A percentile compares a stretch with the other conserved stretches of the same genome.
Conservation (phyloP, 2,329 filamentous ascomycete species). For the Epichloe sylvatica region DNA sequence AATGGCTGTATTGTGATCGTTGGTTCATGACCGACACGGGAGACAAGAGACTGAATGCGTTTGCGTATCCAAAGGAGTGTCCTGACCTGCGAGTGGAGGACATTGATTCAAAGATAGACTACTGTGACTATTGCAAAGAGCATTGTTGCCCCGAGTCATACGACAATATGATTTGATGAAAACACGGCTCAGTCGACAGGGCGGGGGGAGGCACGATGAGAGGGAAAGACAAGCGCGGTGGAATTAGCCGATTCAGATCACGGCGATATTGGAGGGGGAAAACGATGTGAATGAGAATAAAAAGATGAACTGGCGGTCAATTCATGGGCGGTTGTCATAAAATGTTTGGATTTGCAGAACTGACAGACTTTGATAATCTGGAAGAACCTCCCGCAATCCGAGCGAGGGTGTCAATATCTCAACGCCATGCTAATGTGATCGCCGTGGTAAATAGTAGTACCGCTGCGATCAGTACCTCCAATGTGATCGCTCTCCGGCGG, state of each 20-base stretch:
- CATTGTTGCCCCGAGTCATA: neutral
- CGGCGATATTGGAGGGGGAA: too few species aligned
- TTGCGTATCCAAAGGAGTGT: neutral
- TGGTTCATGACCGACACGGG: neutral
- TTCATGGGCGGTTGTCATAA: too few species aligned
- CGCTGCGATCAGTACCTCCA: neutral
- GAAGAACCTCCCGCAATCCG: neutral
- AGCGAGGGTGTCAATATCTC: neutral
- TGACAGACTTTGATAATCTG: too few species aligned
- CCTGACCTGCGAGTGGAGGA: neutral
- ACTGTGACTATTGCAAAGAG: neutral
- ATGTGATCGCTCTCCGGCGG: conserved; percentile 18
- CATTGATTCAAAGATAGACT: neutral
- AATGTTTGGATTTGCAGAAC: too few species aligned
- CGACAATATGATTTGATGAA: too few species aligned
- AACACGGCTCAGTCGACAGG: too few species aligned
- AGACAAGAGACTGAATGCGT: neutral
- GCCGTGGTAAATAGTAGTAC: neutral
- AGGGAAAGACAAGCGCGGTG: too few species aligned
- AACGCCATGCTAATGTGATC: conserved; percentile 5
- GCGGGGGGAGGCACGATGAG: too few species aligned
- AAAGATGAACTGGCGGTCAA: too few species aligned
- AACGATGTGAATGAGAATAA: too few species aligned
- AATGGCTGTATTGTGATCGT: neutral
- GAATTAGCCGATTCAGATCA: too few species aligned